Conservation (phyloP, 75 land plant genomes). For the Pseudotsuga menziesii region DNA sequence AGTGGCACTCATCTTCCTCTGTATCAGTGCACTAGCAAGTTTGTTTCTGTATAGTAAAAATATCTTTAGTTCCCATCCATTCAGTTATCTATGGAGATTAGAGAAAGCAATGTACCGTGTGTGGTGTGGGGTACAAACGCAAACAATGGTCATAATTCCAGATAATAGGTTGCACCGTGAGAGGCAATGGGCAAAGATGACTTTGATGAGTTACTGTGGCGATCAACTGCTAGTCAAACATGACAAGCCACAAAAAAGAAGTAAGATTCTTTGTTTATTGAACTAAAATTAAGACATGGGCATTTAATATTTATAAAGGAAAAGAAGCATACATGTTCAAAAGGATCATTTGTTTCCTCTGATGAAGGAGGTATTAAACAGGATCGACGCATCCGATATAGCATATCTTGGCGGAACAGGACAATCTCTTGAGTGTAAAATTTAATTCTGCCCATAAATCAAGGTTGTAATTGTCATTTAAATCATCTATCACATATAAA, state of each 20-base stretch:
- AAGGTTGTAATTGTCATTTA: neutral
- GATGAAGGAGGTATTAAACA: constrained; percentile 81
- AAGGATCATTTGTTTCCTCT: constrained; percentile 92
- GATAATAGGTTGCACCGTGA: constrained; percentile 86
- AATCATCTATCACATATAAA: neutral
- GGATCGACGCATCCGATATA: constrained; percentile 89
- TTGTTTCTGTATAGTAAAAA: too few relatives aligned
- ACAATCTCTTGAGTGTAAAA: constrained; percentile 96
- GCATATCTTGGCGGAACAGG: constrained; percentile 91
- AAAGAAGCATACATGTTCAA: constrained; percentile 73
- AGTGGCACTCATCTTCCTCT: neutral
- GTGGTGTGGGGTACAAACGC: constrained; percentile 89
- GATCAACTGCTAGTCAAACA: constrained; percentile 65
- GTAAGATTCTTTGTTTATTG: neutral
- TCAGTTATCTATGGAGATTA: neutral
- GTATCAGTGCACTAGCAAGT: neutral
- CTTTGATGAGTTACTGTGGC: constrained; percentile 97
- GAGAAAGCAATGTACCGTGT: constrained; percentile 48
- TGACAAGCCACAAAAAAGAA: neutral
- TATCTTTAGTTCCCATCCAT: neutral
- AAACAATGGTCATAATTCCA: constrained; percentile 98
- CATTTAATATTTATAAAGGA: neutral
- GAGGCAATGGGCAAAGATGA: constrained; percentile 98
- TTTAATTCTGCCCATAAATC: constrained; percentile 53
- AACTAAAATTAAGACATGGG: neutral